Evolutionary conservation across 805 yeast genomes (phyloP).

Genomic region (Wickerhamiella sorbophila): DNA sequence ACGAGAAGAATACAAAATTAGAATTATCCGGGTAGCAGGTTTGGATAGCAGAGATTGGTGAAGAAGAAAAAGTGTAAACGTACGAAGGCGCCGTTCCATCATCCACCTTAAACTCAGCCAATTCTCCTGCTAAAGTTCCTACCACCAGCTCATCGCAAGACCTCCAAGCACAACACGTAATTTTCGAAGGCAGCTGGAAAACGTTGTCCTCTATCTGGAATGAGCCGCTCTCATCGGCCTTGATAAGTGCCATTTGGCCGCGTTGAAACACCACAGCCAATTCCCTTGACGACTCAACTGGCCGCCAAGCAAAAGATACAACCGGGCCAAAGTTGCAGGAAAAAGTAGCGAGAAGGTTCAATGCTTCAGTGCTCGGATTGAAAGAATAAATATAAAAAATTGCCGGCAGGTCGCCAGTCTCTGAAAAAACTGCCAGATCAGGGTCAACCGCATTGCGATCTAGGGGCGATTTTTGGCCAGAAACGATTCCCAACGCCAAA

Average conservation of each 20-base stretch:
- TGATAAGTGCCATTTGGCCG: constrained; percentile 40
- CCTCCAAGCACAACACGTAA: constrained; percentile 38
- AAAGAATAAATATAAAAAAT: background rate
- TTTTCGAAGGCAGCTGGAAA: constrained; percentile 20
- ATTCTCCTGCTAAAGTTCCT: constrained; percentile 44
- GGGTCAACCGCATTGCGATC: background rate
- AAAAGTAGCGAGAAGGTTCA: constrained; percentile 26
- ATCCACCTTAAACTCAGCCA: constrained; percentile 40
- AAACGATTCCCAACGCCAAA: constrained; percentile 38
- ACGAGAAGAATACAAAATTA: constrained; percentile 24
- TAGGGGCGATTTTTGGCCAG: constrained; percentile 14
- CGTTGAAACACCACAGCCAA: constrained; percentile 43
- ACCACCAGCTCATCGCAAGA: constrained; percentile 33
- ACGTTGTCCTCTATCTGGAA: constrained; percentile 14
- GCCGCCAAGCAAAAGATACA: constrained; percentile 19
- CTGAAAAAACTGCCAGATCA: background rate
- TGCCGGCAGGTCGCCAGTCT: background rate
- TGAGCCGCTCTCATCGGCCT: constrained; percentile 20
- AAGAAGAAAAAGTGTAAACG: constrained; percentile 28
- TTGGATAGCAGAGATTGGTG: constrained; percentile 26
- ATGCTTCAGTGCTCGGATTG: constrained; percentile 1
- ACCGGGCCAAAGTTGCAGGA: constrained; percentile 24
- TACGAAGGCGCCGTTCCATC: constrained; percentile 25
- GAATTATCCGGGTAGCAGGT: constrained; percentile 27
- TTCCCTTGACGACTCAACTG: constrained; percentile 27